A percentile compares a stretch with the other conserved stretches of the same genome.
Evolutionary conservation across 2,329 filamentous ascomycete genomes (phyloP).

Genomic region (Xylaria hypoxylon): DNA sequence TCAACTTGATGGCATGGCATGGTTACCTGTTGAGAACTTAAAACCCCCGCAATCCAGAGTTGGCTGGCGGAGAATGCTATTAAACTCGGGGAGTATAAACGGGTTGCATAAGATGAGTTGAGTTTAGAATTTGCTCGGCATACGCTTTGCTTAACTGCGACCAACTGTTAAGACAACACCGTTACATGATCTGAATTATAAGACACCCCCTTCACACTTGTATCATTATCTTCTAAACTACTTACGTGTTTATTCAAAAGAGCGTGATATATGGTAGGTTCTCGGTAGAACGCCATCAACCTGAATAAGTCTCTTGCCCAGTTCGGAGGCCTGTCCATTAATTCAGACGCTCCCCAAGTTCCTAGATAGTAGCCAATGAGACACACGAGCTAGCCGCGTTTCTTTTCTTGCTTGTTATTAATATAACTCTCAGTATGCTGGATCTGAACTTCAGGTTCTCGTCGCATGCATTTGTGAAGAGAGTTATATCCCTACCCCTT

Average conservation of each 20-base stretch:
- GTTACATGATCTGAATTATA: neutral
- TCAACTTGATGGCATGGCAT: neutral
- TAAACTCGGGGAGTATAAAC: too few species aligned
- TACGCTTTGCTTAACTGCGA: neutral
- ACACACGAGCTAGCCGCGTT: conserved; percentile 2
- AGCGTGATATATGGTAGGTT: neutral
- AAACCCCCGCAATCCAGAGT: neutral
- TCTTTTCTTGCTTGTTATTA: neutral
- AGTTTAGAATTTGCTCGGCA: neutral
- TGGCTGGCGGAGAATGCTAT: neutral
- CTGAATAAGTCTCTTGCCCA: neutral
- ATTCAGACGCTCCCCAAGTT: neutral
- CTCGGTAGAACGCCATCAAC: neutral
- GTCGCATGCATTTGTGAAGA: neutral
- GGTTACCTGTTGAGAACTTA: neutral
- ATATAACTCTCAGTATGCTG: neutral
- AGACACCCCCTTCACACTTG: neutral
- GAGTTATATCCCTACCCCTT: neutral
- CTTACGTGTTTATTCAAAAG: neutral
- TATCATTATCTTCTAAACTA: neutral
- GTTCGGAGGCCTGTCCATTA: neutral
- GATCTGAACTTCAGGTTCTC: neutral
- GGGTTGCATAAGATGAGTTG: neutral
- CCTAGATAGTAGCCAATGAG: conserved; percentile 5
- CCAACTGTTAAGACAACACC: neutral